Percentiles rank a stretch among this genome's conserved stretches.
Conservation (phyloP, 2,329 filamentous ascomycete genomes). For the Trichoderma lentiforme region DNA sequence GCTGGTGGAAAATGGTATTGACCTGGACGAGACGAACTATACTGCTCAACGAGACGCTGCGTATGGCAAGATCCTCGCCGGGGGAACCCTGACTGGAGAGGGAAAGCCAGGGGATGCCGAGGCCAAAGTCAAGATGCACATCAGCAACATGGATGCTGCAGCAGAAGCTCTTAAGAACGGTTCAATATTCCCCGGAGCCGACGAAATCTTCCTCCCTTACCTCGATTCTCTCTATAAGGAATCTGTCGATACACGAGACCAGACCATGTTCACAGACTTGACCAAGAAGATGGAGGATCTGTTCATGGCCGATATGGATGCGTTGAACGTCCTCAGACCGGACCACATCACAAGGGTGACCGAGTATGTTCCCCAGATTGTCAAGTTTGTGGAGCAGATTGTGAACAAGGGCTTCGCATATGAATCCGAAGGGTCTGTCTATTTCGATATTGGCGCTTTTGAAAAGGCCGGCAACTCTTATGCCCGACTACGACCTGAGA, state of each 20-base stretch:
- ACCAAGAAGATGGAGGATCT: slow-evolving; percentile 83
- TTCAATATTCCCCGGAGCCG: slow-evolving; percentile 52
- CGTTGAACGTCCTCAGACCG: slow-evolving; percentile 78
- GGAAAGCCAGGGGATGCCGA: slow-evolving; percentile 70
- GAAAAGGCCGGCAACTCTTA: slow-evolving; percentile 83
- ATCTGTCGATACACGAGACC: slow-evolving; percentile 58
- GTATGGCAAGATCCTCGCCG: slow-evolving; percentile 54
- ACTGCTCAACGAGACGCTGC: slow-evolving; percentile 45
- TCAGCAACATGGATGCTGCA: slow-evolving; percentile 59
- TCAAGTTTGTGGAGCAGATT: slow-evolving; percentile 76
- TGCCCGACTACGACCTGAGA: slow-evolving; percentile 80
- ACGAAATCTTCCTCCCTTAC: slow-evolving; percentile 74
- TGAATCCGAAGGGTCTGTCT: slow-evolving; percentile 77
- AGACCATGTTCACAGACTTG: slow-evolving; percentile 78
- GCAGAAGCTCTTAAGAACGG: slow-evolving; percentile 46
- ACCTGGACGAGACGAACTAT: slow-evolving; percentile 51
- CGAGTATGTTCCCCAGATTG: slow-evolving; percentile 85
- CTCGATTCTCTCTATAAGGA: slow-evolving; percentile 69
- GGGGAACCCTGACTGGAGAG: slow-evolving; percentile 54
- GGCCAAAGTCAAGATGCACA: slow-evolving; percentile 87
- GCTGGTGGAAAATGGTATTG: slow-evolving; percentile 42
- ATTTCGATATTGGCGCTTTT: slow-evolving; percentile 87
- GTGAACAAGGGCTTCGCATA: slow-evolving; percentile 87
- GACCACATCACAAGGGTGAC: slow-evolving; percentile 86
- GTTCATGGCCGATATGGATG: slow-evolving; percentile 84